phyloP scores from a whole-genome alignment of 495 filamentous ascomycete genomes.

The Neurospora sp. region DNA sequence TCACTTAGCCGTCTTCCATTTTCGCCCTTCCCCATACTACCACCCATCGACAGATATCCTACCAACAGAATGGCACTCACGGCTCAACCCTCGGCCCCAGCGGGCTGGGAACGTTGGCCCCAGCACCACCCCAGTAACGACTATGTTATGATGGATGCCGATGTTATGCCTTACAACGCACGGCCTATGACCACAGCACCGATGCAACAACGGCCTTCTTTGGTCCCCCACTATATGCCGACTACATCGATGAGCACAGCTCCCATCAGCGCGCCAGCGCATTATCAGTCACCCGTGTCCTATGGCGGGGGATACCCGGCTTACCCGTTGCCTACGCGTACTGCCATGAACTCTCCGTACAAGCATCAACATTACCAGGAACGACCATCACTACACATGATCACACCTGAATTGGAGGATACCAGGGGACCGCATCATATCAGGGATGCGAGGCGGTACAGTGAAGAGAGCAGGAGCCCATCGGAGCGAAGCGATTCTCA shows the following conservation, averaged over 20 bases:
- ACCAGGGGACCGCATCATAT: conserved; percentile 5
- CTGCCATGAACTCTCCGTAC: conserved; percentile 17
- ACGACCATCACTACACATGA: conserved; percentile 15
- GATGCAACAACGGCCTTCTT: conserved; percentile 16
- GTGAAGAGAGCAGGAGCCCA: conserved; percentile 21
- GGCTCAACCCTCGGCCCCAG: conserved; percentile 19
- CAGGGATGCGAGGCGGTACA: conserved; percentile 5
- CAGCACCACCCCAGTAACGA: conserved; percentile 23
- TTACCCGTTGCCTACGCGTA: conserved; percentile 21
- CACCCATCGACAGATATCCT: neutral
- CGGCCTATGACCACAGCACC: conserved; percentile 16
- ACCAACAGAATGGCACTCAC: conserved; percentile 30
- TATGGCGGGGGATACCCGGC: conserved; percentile 22
- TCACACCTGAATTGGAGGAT: conserved; percentile 2
- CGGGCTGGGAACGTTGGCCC: conserved; percentile 34
- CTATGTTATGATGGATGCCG: conserved; percentile 28
- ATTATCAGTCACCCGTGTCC: conserved; percentile 14
- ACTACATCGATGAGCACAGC: conserved; percentile 23
- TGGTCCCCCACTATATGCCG: conserved; percentile 25
- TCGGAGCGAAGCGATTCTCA: conserved; percentile 31
- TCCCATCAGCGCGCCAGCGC: conserved; percentile 27
- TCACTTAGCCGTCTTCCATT: neutral
- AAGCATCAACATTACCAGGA: conserved; percentile 28
- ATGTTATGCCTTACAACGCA: conserved; percentile 27
- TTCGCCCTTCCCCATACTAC: neutral